Evolutionary conservation across 305 asterid genomes (phyloP), one percentile per base, ranked within the genome.

Genomic region (Fraxinus greggii): DNA sequence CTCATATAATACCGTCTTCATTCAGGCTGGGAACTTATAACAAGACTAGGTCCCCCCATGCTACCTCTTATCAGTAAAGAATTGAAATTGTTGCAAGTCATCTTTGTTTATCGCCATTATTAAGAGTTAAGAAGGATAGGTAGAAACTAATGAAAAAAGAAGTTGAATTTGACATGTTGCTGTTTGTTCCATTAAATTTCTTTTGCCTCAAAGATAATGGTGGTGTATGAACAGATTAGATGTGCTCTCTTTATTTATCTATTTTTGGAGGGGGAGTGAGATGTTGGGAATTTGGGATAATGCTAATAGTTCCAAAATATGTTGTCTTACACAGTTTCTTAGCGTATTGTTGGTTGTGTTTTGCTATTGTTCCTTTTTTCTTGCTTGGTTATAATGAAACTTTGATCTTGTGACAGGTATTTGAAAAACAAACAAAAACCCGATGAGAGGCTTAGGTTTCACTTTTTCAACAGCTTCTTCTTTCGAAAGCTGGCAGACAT

Each of bases 391-490:
- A 65, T 81, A 76, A 69, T 79, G 12, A 38, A 83, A 82, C 42
- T 84, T 82, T 73, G 82, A 73, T 82, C 80, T 83, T 87, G 59
- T 86, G 80, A 78, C 97, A 96, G 98, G 84, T 91, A 91, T 87
- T 88, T 96, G 89, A 90, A 93, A 90, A 89, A 91, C 77, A 87
- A 77, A 84, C 91, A 85, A 75, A 87, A 45, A 48, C 90, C 85
- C 10, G 93, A 89, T 78, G 89, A 86, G 86, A 89, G 89, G 87
- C 82, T 85, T 69, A 91, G 88, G 86, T 94, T 87, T 86, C 99
- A 96, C 86, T 96, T 96, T 86, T 96, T 96, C 89, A 96, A 96
- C 83, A 89, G 99, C 88, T 96, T 96, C 91, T 96, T 96, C 89
- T 96, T 94, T 79, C 95, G 98, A 69, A 96, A 96, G 89, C 92